Evolutionary conservation across 2,329 filamentous ascomycete species (phyloP), one percentile per base, ranked within the genome.

Genomic region (Karstenula rhodostoma): DNA sequence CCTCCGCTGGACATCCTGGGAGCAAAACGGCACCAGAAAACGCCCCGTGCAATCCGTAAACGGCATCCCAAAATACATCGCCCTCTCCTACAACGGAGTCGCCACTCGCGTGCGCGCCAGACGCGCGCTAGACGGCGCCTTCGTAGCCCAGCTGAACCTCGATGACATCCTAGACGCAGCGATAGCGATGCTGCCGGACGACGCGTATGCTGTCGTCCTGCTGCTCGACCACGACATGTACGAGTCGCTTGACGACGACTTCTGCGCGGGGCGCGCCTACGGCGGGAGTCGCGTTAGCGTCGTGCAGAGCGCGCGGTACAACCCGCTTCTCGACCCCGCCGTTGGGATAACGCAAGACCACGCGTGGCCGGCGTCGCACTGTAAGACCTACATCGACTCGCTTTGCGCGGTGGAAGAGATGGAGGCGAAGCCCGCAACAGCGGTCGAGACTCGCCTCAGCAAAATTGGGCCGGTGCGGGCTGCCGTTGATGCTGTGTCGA

Each of bases 331-430:
- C 1, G 80, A 85, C 63, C 43, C 49, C 0, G 58, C 63, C 0
- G 75, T 87, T 23, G 81, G 83, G 17, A 68, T 78, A 2, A 79
- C 87, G 42, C 67, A 75, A 17, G 68, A 71, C 1, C 89, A 92
- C 72, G 82, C 83, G 62, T 92, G 89, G 89, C 89, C 89, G 0
- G 80, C 83, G 4, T 86, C 84, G 6, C 89, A 91, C 72, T 91
- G 88, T 67, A 77, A 75, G 40, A 64, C 64, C 0, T 89, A 85
- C 60, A 73, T 88, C 0, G 77, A 84, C 2, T 58, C 58, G 0
- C 62, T 80, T 7, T 83, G 80, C 60, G 64, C 61, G 56, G 67
- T 59, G n/a, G 72, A 71, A 57, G 49, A 53, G n/a, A 44, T 44
- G 9, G 15, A 32, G 7, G n/a, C 64, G 23, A 55, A 44, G 19